phyloP scores from a whole-genome alignment of 2,329 filamentous ascomycete genomes.

The Venturiaceae sp. region DNA sequence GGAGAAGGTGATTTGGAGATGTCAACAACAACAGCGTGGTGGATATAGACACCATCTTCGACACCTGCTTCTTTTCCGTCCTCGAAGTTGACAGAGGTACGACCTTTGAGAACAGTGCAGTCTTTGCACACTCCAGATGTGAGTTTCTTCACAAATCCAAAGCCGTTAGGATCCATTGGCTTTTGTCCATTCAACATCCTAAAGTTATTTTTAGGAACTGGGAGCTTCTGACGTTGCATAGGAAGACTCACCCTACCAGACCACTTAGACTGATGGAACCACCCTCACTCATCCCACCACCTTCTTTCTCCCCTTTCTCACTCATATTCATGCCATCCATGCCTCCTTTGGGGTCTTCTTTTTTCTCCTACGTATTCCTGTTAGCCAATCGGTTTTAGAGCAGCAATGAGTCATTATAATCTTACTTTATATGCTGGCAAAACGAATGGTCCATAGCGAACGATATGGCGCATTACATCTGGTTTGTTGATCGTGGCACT shows the following conservation, averaged over 20 bases:
- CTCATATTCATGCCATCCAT: too few species aligned
- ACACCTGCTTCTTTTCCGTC: not conserved
- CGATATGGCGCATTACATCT: too few species aligned
- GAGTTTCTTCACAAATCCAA: not conserved
- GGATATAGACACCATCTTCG: not conserved
- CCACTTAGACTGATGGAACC: too few species aligned
- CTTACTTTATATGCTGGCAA: not conserved
- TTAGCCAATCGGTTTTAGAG: too few species aligned
- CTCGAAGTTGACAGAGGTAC: not conserved
- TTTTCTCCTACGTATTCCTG: too few species aligned
- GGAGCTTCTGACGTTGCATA: too few species aligned
- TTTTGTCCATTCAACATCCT: not conserved
- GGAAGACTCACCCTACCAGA: too few species aligned
- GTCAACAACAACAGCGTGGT: not conserved
- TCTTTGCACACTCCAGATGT: not conserved
- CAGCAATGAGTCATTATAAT: not conserved
- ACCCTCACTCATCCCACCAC: too few species aligned
- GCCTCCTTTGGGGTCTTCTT: too few species aligned
- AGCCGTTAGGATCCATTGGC: slow-evolving; percentile 4
- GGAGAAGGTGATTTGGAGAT: not conserved
- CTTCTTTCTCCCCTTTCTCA: too few species aligned
- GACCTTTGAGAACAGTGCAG: slow-evolving; percentile 1
- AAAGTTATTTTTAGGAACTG: not conserved
- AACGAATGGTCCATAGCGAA: not conserved
- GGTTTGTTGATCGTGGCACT: too few species aligned